Conservation (phyloP, 176 grass and related monocot genomes). For the Coix lacrymajobi region DNA sequence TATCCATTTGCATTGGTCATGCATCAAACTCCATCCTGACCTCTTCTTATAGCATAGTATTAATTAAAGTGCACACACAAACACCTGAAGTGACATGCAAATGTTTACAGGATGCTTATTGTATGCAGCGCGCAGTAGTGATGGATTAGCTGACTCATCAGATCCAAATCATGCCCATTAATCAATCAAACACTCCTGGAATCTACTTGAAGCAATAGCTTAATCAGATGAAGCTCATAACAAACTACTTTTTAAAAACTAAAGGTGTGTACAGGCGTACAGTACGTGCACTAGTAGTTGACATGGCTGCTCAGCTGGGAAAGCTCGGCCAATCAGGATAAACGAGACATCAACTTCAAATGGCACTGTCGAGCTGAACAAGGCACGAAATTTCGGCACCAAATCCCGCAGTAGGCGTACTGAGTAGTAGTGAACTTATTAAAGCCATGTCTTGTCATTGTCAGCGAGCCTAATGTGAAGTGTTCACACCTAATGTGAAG, state of each 20-base stretch:
- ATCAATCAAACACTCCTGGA: conserved; percentile 38
- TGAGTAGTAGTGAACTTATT: conserved; percentile 1
- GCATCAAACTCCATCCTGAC: conserved; percentile 15
- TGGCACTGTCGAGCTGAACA: conserved; percentile 43
- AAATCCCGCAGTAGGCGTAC: conserved; percentile 8
- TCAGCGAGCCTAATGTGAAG: conserved; percentile 18
- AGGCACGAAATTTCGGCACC: conserved; percentile 32
- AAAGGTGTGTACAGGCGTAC: not conserved
- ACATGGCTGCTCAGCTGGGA: conserved; percentile 20
- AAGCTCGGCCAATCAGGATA: conserved; percentile 27
- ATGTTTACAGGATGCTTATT: conserved; percentile 28
- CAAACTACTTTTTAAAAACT: conserved; percentile 12
- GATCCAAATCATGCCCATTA: conserved; percentile 45
- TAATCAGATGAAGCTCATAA: conserved; percentile 29
- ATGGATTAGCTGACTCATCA: conserved; percentile 35
- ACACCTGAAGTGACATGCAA: conserved; percentile 47
- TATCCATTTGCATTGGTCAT: conserved; percentile 26
- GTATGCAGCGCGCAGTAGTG: conserved; percentile 10
- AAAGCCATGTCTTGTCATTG: conserved; percentile 19
- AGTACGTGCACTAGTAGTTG: not conserved
- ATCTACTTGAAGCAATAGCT: conserved; percentile 42
- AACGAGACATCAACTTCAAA: conserved; percentile 38
- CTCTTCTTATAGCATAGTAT: not conserved
- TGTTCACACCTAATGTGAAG: conserved; percentile 15
- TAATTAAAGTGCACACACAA: conserved; percentile 5